Base-by-base conservation (phyloP, 768 basidiomycete genomes). In the Ephemerocybe angulata region DNA sequence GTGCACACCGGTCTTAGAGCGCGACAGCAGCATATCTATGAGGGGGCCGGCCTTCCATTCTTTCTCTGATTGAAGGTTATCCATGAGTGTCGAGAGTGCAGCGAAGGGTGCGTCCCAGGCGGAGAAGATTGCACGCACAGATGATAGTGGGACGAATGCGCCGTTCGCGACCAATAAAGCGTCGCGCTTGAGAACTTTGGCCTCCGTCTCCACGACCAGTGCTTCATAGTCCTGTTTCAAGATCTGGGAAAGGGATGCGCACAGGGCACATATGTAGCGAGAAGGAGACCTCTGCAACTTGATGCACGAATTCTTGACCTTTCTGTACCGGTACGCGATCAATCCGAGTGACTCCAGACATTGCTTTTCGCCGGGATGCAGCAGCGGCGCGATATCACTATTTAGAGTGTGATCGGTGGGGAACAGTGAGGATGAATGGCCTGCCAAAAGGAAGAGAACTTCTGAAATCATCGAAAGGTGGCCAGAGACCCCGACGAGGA, bases 381-480 rank as follows among this genome's bases (percentile, higher is more conserved):
- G 81, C 15, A 93, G 82, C 3, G 84, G 76, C 5, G 69, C 55
- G 62, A 93, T 86, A 0, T 84, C 79, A 4, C 88, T 82, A 63
- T 85, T 79, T 38, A 90, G 65, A 29, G 71, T 72, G 55, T 83
- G 74, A 53, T 82, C 84, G 24, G 70, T 62, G 17, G 83, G 78
- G 70, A 97, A 93, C 50, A 97, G 76, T 1, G 91, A 89, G 0
- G 94, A 95, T 4, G 83, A 77, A 72, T 97, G 93, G 33, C 93
- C 94, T 2, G 89, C 85, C 46, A 97, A 85, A 51, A 94, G 77
- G 54, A 94, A 82, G 42, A 96, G 80, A 53, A 95, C 75, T 71
- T 96, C 94, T 61, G 92, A 87, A 59, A 95, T 90, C 93, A 95
- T 93, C 3, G 3, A n/a, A n/a, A n/a, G n/a, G n/a, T n/a, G n/a